These are phyloP conservation scores for Penicillium turbatum DNA, from an alignment of 495 filamentous ascomycete species.

Conservation along the genomic window DNA sequence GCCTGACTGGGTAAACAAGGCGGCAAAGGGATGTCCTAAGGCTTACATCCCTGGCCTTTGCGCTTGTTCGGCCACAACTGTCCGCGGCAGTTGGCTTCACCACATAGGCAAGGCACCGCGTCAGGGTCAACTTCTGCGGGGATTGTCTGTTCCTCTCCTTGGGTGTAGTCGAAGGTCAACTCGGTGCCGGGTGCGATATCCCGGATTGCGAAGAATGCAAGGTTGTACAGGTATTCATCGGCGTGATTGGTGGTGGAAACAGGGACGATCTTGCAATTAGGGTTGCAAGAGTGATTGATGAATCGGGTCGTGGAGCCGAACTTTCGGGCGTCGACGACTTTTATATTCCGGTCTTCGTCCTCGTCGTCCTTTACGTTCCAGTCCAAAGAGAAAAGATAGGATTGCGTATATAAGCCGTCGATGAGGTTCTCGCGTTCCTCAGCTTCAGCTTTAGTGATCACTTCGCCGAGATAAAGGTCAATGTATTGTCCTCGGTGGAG, in stretches of 20 bases:
- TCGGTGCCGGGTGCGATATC: conserved; percentile 68
- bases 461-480: too few species aligned
- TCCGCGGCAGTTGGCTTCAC: too few species aligned
- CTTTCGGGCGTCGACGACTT: conserved; percentile 56
- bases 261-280: too few species aligned
- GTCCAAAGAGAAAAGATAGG: conserved; percentile 82
- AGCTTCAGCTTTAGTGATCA: conserved; percentile 70
- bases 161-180: conserved; percentile 81
- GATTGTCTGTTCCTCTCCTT: conserved; percentile 32
- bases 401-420: conserved; percentile 35
- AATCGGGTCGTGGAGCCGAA: too few species aligned
- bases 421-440: conserved; percentile 55
- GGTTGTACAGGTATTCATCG: conserved; percentile 73
- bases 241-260: too few species aligned
- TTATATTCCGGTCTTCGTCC: conserved; percentile 29
- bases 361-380: conserved; percentile 54
- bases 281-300: too few species aligned
- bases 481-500: conserved; percentile 79
- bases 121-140: conserved; percentile 24
- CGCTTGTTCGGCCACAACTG: too few species aligned
- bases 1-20: too few species aligned
- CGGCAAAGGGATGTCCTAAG: background rate
- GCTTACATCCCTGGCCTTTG: too few species aligned
- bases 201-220: conserved; percentile 76
- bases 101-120: conserved; percentile 63